Evolutionary conservation across 208 protist genomes (phyloP), one percentile per base, ranked within the genome.

Genomic region (Crithidia mellificae): DNA sequence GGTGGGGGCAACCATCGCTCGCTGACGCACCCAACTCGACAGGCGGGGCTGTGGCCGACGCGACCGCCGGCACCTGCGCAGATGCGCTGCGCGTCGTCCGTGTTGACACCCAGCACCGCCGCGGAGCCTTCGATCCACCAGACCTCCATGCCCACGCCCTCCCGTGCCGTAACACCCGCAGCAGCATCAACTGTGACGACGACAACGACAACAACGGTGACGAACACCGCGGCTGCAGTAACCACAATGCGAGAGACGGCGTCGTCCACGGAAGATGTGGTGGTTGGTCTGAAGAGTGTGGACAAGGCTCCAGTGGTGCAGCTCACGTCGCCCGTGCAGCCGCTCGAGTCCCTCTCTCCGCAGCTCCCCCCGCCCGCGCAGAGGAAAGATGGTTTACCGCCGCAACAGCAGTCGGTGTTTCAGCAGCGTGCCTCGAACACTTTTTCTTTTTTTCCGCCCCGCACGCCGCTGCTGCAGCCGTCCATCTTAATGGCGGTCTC

Each of bases 361-460:
- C 50, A 27, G 41, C 41, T 17, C 14, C 41, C 41, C 3, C 17
- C 14, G 17, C 41, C 41, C 39, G 32, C 27, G 8, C 53, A 49
- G 27, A 32, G n/a, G n/a, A n/a, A n/a, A n/a, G n/a, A n/a, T n/a
- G n/a, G n/a, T n/a, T n/a, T n/a, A n/a, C n/a, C 6, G 2, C 27
- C 20, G 12, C 54, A 61, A 27, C 56, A 63, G 17, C 56, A 63
- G 56, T 41, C 49, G 41, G 15, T n/a, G 53, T 36, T 20, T 51
- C 22, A 54, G 50, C 50, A 54, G 36, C 27, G 6, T 7, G 27
- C 27, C 2, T 36, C 22, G 27, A 7, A 36, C 27, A 57, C 30
- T 6, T 41, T 14, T 5, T 36, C 30, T 19, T 57, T 41, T 12
- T 7, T 25, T 7, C 52, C 52, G 15, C 19, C 52, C 1, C 52